Conservation (phyloP, 2,329 filamentous ascomycete genomes). For the Venturia pyrina region DNA sequence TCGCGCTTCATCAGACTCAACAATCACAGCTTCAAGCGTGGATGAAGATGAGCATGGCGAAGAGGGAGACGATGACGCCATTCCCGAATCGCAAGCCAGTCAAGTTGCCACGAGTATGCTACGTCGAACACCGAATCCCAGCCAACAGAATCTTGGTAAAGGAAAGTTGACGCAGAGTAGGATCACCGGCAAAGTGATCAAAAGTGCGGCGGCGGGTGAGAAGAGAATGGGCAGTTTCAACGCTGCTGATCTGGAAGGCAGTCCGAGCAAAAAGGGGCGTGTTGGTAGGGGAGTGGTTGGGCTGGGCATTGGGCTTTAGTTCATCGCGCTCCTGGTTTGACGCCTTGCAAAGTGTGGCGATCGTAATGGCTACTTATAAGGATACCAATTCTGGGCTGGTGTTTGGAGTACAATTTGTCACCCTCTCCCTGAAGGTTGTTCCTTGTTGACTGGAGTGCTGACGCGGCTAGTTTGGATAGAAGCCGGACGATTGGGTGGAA, state of each 20-base stretch:
- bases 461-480: background rate
- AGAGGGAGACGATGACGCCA: constrained; percentile 50
- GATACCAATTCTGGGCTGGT: background rate
- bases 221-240: constrained; percentile 19
- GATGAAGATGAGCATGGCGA: constrained; percentile 46
- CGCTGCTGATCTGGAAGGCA: constrained; percentile 22
- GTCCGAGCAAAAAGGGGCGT: constrained; percentile 41
- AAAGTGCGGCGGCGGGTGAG: background rate
- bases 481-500: background rate
- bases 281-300: constrained; percentile 38
- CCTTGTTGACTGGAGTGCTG: background rate
- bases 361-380: background rate
- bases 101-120: constrained; percentile 68
- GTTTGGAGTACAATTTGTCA: background rate
- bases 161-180: constrained; percentile 8
- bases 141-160: background rate
- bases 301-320: constrained; percentile 41
- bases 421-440: background rate
- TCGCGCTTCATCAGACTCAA: constrained; percentile 60
- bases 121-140: constrained; percentile 39
- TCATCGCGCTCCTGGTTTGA: background rate
- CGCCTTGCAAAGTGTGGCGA: background rate
- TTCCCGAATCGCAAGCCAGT: constrained; percentile 67
- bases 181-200: constrained; percentile 10
- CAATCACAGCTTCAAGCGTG: constrained; percentile 31